Base-by-base conservation (phyloP, 108 stramenopile genomes). In the Licmophora abbreviata region DNA sequence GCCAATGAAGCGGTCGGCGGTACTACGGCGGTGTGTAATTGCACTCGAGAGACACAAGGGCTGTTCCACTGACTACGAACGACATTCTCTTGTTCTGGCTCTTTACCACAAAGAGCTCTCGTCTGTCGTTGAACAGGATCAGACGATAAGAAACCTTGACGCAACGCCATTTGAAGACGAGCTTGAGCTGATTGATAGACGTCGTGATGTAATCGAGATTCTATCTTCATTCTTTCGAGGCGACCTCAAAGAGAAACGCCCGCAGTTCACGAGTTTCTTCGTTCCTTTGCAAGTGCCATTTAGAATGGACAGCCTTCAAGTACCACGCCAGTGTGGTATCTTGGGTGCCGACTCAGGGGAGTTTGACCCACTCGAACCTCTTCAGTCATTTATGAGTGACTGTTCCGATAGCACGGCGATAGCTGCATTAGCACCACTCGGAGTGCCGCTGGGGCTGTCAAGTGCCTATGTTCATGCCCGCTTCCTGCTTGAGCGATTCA, bases 391-490 rank as follows among this genome's bases (percentile, higher is more conserved):
- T 21, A 64, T 83, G 20, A 14, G 33, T 17, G 49, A 64, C 1
- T 44, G 74, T 17, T 48, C 61, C 22, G 63, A 48, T 47, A 32
- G 29, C 22, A 35, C 62, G 15, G 44, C 63, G 14, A 62, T 71
- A 44, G 59, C 77, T 12, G 79, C 83, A 22, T 69, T 92, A 32
- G 66, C 83, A 27, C 76, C 85, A 28, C 53, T 92, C 1, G 74
- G 76, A 7, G 56, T 92, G 21, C 90, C 90, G 15, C 22, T 46
- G 41, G 90, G 90, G 9, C n/a, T n/a, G n/a, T n/a, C n/a, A n/a
- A n/a, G n/a, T n/a, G n/a, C n/a, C n/a, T 88, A 81, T 44, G 53
- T 92, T 25, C 83, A 82, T 51, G 81, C 79, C 1, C 44, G 85
- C 34, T 63, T 71, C 17, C 56, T 92, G 28, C 49, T 83, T 40